Base-by-base conservation (phyloP, 1,139 yeast species). In the Magnusiomyces fungicola region DNA sequence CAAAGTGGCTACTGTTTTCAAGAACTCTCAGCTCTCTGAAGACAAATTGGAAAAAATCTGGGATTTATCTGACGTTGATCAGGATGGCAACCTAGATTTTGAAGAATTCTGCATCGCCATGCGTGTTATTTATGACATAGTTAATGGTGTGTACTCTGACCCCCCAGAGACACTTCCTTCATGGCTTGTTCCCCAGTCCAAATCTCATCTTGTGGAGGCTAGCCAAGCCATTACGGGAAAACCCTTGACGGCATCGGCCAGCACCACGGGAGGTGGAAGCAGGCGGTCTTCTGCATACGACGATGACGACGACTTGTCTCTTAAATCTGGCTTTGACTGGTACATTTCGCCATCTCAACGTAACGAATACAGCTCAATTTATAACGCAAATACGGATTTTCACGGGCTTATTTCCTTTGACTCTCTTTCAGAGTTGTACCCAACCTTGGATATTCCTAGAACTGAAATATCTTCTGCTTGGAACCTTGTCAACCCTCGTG, bases 81-180 rank as follows among this genome's bases (percentile, higher is more conserved):
- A 79, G 51, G 98, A 92, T 67, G 97, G 96, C 21, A 74, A 75
- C 58, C 75, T 92, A 58, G 99, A 94, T 66, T 92, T 92, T 65
- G 99, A 92, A 67, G 98, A 92, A 69, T 92, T 92, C 67, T 92
- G 97, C 65, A 88, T 92, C 55, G 92, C 97, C 50, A 94, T 92
- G 98, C 76, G 97, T 57, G 75, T 92, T 54, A 86, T 90, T 46
- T 94, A 89, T 65, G 98, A 92, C 66, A 69, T 84, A 61, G 92
- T 92, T 46, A 89, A 90, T 66, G 89, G 90, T 27, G 82, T 80
- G 42, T 72, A 76, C 46, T 65, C 73, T 9, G 68, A 70, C 21
- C 74, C 90, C 5, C 98, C 98, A 1, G 66, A 70, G 22, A 74
- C 75, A 47, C 74, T 92, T 51, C 98, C 98, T 1, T 80, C 78